Evolutionary conservation across 2,329 filamentous ascomycete genomes (phyloP).

Genomic region (Xylariaceae sp.): DNA sequence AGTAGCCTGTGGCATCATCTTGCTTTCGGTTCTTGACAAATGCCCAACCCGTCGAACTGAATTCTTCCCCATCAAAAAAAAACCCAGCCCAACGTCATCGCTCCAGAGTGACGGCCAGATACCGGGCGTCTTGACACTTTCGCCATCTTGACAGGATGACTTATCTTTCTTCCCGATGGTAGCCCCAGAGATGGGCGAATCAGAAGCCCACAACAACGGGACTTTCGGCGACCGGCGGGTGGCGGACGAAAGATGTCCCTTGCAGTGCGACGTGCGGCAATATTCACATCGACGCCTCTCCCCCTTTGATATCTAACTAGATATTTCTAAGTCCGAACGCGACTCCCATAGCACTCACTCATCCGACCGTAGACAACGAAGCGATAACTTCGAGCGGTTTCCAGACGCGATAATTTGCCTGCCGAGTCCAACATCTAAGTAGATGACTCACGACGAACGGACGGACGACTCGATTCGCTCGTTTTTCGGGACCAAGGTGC

Average conservation of each 20-base stretch:
- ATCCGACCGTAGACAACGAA: too few species aligned
- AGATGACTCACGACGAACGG: slow-evolving; percentile 20
- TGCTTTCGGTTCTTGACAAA: slow-evolving; percentile 19
- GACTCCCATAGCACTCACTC: too few species aligned
- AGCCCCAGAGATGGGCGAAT: slow-evolving; percentile 19
- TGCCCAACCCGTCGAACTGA: slow-evolving; percentile 16
- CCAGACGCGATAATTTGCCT: not conserved
- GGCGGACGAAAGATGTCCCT: slow-evolving; percentile 11
- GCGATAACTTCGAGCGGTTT: too few species aligned
- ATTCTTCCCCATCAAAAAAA: slow-evolving; percentile 6
- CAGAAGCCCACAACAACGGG: slow-evolving; percentile 16
- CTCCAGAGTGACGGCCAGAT: slow-evolving; percentile 6
- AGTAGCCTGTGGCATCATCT: slow-evolving; percentile 13
- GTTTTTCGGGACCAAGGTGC: slow-evolving; percentile 3
- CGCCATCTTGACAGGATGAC: slow-evolving; percentile 5
- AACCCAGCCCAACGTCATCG: slow-evolving; percentile 13
- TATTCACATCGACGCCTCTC: slow-evolving; percentile 14
- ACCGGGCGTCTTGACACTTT: not conserved
- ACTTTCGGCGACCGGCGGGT: slow-evolving; percentile 11
- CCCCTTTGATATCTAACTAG: slow-evolving; percentile 1
- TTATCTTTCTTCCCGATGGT: slow-evolving; percentile 4
- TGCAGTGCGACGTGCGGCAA: slow-evolving; percentile 11
- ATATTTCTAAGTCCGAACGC: not conserved
- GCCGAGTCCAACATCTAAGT: slow-evolving; percentile 1
- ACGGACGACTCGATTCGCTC: slow-evolving; percentile 11